A percentile compares a stretch with the other conserved stretches of the same genome.
Evolutionary conservation across 192 early-diverging fungal species (phyloP).

Genomic region (Coemansia umbellata): DNA sequence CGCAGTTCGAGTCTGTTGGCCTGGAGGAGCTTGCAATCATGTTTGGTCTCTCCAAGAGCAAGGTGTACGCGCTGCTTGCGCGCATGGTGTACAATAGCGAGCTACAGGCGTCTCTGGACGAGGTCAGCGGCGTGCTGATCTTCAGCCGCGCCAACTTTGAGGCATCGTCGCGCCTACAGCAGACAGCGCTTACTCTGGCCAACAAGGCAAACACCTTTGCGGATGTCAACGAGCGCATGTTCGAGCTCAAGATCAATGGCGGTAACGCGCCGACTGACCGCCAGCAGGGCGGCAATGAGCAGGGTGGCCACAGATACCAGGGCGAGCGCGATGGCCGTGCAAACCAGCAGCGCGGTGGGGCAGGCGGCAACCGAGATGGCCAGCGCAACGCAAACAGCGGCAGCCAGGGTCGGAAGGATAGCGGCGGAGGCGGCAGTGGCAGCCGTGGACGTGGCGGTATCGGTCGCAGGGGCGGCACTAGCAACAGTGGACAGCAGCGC

Average conservation of each 20-base stretch:
- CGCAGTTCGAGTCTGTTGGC: slow-evolving; percentile 85
- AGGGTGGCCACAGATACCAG: slow-evolving; percentile 24
- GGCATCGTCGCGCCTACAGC: slow-evolving; percentile 70
- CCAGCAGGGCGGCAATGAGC: slow-evolving; percentile 30
- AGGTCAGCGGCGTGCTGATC: slow-evolving; percentile 73
- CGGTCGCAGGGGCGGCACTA: slow-evolving; percentile 8
- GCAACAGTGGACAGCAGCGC: slow-evolving; percentile 22
- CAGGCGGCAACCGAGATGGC: slow-evolving; percentile 18
- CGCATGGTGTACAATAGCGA: slow-evolving; percentile 96
- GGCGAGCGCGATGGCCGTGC: slow-evolving; percentile 40
- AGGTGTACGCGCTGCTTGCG: slow-evolving; percentile 73
- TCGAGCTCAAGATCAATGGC: slow-evolving; percentile 67
- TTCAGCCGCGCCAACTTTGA: slow-evolving; percentile 73
- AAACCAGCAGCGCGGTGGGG: slow-evolving; percentile 38
- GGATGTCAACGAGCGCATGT: slow-evolving; percentile 86
- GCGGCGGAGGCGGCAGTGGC: slow-evolving; percentile 13
- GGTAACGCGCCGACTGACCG: slow-evolving; percentile 40
- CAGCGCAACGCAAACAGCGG: slow-evolving; percentile 16
- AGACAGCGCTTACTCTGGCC: slow-evolving; percentile 78
- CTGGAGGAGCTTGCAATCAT: slow-evolving; percentile 77
- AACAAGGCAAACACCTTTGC: slow-evolving; percentile 85
- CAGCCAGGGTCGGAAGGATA: slow-evolving; percentile 23
- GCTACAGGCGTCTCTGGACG: slow-evolving; percentile 83
- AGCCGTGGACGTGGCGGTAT: slow-evolving; percentile 14
- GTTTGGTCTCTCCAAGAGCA: slow-evolving; percentile 72